Base-by-base conservation (phyloP, 768 basidiomycete genomes). In the Gelatoporia subvermispora region DNA sequence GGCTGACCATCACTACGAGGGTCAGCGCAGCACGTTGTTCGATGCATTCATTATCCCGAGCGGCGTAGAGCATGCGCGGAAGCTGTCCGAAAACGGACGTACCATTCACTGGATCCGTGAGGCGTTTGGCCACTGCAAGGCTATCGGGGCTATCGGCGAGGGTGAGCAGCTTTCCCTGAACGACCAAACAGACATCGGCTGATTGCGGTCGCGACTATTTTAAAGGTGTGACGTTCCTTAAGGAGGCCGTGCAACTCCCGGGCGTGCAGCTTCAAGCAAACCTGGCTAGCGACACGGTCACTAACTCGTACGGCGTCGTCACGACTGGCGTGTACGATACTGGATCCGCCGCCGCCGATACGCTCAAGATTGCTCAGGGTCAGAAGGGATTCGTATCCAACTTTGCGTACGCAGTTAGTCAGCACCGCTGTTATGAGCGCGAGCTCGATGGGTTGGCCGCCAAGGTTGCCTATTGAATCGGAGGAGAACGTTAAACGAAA, bases 111-210 rank as follows among this genome's bases (percentile, higher is more conserved):
- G 85, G 74, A 77, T 87, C 3, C 77, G 87, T 39, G 91, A 93
- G 66, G 84, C 88, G 2, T 93, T 88, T 66, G 85, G 85, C 18
- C 92, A 93, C 65, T 84, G 81, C 67, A 93, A 93, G 69, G 64
- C 85, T 16, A 88, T 95, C 49, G 87, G 81, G 2, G 89, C 82
- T 1, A 71, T 85, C 40, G 92, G 90, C 9, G 75, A 80, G 61
- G 83, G 84, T 79, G 37, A 35, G 57, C 41, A 10, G 17, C 16
- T 8, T 25, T 24, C 64, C 54, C 16, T 42, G 13, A 34, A n/a
- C n/a, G n/a, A n/a, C n/a, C n/a, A n/a, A n/a, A n/a, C n/a, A n/a
- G n/a, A n/a, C n/a, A n/a, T 7, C 13, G 28, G 28, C 28, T 31
- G 13, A 13, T 20, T 34, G 9, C 2, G 16, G n/a, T 16, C 18